phyloP scores from a whole-genome alignment of 352 stramenopile genomes.

The Phytophthora hibernalis region DNA sequence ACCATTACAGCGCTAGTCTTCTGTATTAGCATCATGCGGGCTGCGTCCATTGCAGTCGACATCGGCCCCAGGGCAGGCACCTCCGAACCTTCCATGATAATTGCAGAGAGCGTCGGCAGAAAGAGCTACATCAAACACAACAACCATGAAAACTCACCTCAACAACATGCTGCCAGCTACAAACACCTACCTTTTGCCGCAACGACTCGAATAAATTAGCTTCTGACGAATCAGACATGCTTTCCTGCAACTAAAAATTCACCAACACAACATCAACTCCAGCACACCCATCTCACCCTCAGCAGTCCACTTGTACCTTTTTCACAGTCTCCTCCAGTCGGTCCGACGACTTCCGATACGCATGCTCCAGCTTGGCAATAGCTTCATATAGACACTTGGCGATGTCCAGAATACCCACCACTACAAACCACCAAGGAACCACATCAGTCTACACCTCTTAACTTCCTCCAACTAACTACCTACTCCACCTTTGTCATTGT shows the following conservation, averaged over 20 bases:
- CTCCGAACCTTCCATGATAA: constrained; percentile 66
- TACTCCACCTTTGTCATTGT: constrained; percentile 82
- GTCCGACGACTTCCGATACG: constrained; percentile 79
- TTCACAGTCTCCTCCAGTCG: constrained; percentile 77
- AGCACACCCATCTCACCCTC: not conserved
- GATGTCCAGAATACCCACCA: constrained; percentile 98
- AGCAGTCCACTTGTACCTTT: constrained; percentile 51
- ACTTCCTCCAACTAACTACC: not conserved
- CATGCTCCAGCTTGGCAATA: constrained; percentile 96
- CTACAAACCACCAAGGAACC: constrained; percentile 32
- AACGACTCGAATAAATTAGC: constrained; percentile 87
- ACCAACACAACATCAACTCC: constrained; percentile 1
- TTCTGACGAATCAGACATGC: constrained; percentile 52
- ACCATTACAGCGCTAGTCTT: constrained; percentile 88
- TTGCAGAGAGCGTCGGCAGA: constrained; percentile 82
- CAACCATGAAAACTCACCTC: not conserved
- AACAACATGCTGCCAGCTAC: not conserved
- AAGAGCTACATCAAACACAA: constrained; percentile 61
- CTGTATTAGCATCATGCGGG: constrained; percentile 82
- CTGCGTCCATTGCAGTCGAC: constrained; percentile 71
- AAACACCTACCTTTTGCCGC: constrained; percentile 68
- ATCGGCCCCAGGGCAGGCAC: constrained; percentile 62
- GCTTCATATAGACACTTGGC: constrained; percentile 98
- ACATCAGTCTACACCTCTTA: not conserved
- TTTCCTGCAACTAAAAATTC: constrained; percentile 54